A percentile compares a stretch with the other conserved stretches of the same genome.
phyloP scores from a whole-genome alignment of 805 yeast species.

The Candida nanaspora region DNA sequence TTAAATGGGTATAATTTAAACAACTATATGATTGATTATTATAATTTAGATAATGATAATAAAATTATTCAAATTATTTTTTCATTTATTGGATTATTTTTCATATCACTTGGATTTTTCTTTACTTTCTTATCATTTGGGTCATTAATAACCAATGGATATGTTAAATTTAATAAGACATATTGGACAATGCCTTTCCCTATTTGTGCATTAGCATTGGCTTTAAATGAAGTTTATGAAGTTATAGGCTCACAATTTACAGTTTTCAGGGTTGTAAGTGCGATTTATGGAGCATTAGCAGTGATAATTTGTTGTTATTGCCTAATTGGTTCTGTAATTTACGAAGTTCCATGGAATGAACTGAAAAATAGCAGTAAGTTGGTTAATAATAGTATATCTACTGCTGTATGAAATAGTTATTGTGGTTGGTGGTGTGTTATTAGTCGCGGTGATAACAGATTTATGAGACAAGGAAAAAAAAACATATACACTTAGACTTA shows the following conservation, averaged over 20 bases:
- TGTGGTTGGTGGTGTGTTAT: too few relatives aligned
- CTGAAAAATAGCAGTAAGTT: background rate
- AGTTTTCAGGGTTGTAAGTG: constrained; percentile 54
- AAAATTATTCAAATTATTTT: constrained; percentile 4
- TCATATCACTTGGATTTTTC: constrained; percentile 16
- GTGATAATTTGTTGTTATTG: constrained; percentile 33
- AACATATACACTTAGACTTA: background rate
- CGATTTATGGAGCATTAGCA: constrained; percentile 50
- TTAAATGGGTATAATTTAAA: constrained; percentile 17
- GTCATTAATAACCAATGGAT: constrained; percentile 23
- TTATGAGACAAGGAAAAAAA: too few relatives aligned
- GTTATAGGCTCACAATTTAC: constrained; percentile 32
- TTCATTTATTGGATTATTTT: constrained; percentile 8
- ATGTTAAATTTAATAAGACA: constrained; percentile 28
- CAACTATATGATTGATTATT: constrained; percentile 7
- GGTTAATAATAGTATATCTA: background rate
- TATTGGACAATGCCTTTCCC: constrained; percentile 89
- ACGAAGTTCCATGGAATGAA: constrained; percentile 19
- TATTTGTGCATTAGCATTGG: constrained; percentile 65
- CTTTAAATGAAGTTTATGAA: constrained; percentile 43
- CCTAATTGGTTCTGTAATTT: constrained; percentile 26
- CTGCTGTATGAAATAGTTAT: background rate
- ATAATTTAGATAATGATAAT: background rate
- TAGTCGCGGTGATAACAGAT: too few relatives aligned
- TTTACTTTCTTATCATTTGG: constrained; percentile 37